phyloP scores from a whole-genome alignment of 1,284 basidiomycete genomes.

The Exsudoporus floridanus region DNA sequence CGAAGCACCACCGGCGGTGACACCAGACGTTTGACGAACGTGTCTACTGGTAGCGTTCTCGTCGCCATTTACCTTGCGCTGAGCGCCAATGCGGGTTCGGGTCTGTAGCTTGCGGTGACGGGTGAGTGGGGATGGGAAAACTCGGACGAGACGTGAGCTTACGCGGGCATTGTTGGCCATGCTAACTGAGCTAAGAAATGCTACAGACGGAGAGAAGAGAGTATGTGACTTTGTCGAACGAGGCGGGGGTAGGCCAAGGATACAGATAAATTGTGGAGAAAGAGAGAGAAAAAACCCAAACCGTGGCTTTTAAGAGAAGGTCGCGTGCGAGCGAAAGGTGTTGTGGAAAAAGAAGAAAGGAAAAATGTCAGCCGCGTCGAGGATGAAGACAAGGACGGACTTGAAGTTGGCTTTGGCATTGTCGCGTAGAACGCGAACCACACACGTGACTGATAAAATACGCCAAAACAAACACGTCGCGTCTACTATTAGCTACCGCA shows the following conservation, averaged over 20 bases:
- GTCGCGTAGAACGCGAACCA: constrained; percentile 40
- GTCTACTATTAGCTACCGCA: constrained; percentile 25
- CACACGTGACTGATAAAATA: constrained; percentile 32
- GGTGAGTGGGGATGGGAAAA: constrained; percentile 1
- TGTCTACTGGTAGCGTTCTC: constrained; percentile 72
- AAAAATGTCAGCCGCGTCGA: constrained; percentile 32
- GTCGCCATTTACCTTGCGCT: constrained; percentile 63
- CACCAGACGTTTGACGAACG: constrained; percentile 56
- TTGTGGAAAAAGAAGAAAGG: constrained; percentile 10
- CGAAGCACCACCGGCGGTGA: constrained; percentile 43
- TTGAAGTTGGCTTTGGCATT: constrained; percentile 1
- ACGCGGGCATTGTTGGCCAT: constrained; percentile 63
- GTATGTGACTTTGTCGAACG: constrained; percentile 18
- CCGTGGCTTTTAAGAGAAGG: constrained; percentile 21
- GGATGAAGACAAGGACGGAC: constrained; percentile 14
- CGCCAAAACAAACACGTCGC: constrained; percentile 38
- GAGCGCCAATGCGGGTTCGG: constrained; percentile 42
- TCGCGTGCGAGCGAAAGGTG: constrained; percentile 7
- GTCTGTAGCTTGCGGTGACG: constrained; percentile 31
- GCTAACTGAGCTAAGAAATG: constrained; percentile 36
- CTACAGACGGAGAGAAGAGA: constrained; percentile 29
- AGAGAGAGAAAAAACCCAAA: constrained; percentile 21
- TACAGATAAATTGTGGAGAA: constrained; percentile 27
- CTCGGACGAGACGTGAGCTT: constrained; percentile 24
- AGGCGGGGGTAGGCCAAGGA: constrained; percentile 12